Percentiles rank a stretch among this genome's conserved stretches.
These are phyloP conservation scores for Pelargonium fulgidum DNA, from an alignment of 441 rosid genomes.

Conservation along the genomic window DNA sequence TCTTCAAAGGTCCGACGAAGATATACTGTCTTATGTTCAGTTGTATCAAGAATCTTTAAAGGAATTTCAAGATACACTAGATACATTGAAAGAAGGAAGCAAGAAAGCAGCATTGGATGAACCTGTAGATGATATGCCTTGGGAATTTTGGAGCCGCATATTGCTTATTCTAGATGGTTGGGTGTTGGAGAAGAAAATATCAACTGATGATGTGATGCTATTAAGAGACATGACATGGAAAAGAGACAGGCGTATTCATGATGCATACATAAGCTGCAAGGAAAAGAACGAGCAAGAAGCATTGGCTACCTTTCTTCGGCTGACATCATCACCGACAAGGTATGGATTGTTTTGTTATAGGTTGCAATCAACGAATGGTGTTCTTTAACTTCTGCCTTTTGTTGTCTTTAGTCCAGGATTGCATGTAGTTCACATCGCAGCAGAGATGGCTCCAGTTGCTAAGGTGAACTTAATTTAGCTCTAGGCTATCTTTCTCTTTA, in stretches of 20 bases:
- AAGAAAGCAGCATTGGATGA: constrained; percentile 48
- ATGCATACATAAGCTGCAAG: constrained; percentile 59
- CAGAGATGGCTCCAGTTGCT: constrained; percentile 99
- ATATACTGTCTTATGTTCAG: constrained; percentile 61
- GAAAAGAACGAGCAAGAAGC: constrained; percentile 65
- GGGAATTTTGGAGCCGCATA: constrained; percentile 84
- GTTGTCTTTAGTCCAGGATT: constrained; percentile 73
- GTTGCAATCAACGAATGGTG: constrained; percentile 8
- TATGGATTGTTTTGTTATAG: constrained; percentile 22
- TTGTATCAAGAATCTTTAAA: constrained; percentile 84
- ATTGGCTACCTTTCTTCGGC: constrained; percentile 51
- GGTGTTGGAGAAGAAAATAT: constrained; percentile 81
- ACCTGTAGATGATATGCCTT: constrained; percentile 74
- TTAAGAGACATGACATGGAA: constrained; percentile 83
- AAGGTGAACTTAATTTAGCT: constrained; percentile 51
- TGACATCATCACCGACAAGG: constrained; percentile 58
- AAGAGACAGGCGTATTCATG: constrained; percentile 53
- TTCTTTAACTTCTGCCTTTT: constrained; percentile 31
- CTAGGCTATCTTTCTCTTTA: constrained; percentile 14
- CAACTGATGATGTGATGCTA: constrained; percentile 47
- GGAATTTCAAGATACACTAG: constrained; percentile 80
- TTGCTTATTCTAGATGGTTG: constrained; percentile 86
- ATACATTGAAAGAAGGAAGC: constrained; percentile 72
- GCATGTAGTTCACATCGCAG: constrained; percentile 82
- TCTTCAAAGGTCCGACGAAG: constrained; percentile 81